Conservation (phyloP, 495 filamentous ascomycete species). For the Neurospora sublineolata region DNA sequence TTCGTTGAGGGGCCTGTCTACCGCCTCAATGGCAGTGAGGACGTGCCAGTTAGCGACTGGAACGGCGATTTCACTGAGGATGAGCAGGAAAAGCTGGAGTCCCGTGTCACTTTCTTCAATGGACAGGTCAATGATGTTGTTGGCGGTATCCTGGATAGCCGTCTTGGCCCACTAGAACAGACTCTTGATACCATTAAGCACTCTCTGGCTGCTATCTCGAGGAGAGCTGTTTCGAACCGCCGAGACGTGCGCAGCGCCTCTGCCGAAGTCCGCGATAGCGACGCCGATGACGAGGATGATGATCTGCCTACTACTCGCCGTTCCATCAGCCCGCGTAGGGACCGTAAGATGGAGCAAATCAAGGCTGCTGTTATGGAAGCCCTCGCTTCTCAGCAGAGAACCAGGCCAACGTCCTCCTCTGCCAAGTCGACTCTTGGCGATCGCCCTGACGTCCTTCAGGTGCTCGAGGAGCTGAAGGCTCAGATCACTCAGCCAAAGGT, state of each 20-base stretch:
- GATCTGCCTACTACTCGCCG: slow-evolving; percentile 48
- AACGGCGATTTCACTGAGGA: slow-evolving; percentile 71
- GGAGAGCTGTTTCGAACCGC: slow-evolving; percentile 31
- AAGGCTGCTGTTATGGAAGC: slow-evolving; percentile 70
- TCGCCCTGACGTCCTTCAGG: slow-evolving; percentile 23
- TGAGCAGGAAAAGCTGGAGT: slow-evolving; percentile 69
- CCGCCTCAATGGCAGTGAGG: slow-evolving; percentile 51
- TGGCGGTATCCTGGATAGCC: slow-evolving; percentile 61
- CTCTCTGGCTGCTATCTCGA: slow-evolving; percentile 39
- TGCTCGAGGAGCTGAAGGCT: slow-evolving; percentile 36
- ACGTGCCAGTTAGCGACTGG: slow-evolving; percentile 77
- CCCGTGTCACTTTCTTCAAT: slow-evolving; percentile 70
- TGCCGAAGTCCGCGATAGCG: slow-evolving; percentile 60
- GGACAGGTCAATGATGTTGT: slow-evolving; percentile 77
- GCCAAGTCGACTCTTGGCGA: slow-evolving; percentile 5
- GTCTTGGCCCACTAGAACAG: slow-evolving; percentile 67
- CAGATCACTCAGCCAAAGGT: slow-evolving; percentile 34
- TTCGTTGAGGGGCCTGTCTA: slow-evolving; percentile 47
- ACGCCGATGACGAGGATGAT: slow-evolving; percentile 93
- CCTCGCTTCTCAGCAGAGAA: slow-evolving; percentile 46
- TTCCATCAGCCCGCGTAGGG: slow-evolving; percentile 54
- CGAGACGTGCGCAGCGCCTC: slow-evolving; percentile 47
- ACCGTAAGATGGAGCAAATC: slow-evolving; percentile 74
- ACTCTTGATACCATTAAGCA: slow-evolving; percentile 65
- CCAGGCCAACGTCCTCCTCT: slow-evolving; percentile 12